Base-by-base conservation (phyloP, 805 yeast genomes). In the Candida pseudofarinosa region DNA sequence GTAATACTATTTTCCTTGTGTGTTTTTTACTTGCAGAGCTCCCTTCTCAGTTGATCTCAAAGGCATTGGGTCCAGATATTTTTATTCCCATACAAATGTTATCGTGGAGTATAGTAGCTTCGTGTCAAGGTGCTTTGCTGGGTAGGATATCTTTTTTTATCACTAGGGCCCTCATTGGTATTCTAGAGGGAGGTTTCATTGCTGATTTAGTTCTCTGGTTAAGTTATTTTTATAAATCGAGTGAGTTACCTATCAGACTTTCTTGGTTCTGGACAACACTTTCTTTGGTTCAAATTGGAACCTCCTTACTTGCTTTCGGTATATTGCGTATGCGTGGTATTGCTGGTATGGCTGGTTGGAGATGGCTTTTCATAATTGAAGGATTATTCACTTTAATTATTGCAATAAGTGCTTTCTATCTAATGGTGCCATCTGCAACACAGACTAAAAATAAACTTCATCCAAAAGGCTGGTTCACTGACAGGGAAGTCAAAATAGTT, bases 21-120 rank as follows among this genome's bases (percentile, higher is more conserved):
- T 58, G 71, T 8, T 73, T 72, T 45, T 59, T 70, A 42, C 43
- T 62, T 12, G 70, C 69, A 39, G 77, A 76, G 48, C 62, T 71
- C 4, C 88, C 88, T 0, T 79, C 85, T 12, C 85, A 81, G 52
- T 63, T 82, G 50, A 61, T 81, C 18, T 76, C 83, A 16, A 81
- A 82, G 57, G 70, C 67, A 44, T 36, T 81, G 19, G 88, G 88
- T 4, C 77, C 83, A 8, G 85, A 80, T 52, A 49, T 67, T 14
- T 80, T 83, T 75, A 74, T 81, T 43, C 85, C 85, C 2, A 26
- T 50, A 45, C 49, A 63, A 42, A 56, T 63, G 44, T 44, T 51
- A 12, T 37, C 49, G 12, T 63, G 65, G 60, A 56, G 64, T 40
- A 39, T 62, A 30, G 56, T 60, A 5, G 58, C 67, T 20, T 47